Percentiles rank a stretch among this genome's conserved stretches.
Evolutionary conservation across 768 basidiomycete species (phyloP).

Genomic region (Naganishia antarctica): DNA sequence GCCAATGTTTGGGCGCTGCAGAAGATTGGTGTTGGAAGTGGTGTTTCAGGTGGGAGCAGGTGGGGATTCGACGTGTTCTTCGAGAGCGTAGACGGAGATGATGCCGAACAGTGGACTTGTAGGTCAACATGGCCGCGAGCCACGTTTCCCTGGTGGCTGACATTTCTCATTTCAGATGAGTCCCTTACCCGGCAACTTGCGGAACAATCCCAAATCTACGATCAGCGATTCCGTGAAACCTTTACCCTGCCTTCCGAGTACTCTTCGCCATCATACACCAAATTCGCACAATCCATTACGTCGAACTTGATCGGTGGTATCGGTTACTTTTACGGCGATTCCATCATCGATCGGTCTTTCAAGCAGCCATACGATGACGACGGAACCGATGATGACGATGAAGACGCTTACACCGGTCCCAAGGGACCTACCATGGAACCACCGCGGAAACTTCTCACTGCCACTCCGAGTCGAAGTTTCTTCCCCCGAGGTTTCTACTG

Average conservation of each 20-base stretch:
- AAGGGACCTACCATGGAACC: slow-evolving; percentile 57
- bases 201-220: slow-evolving; percentile 61
- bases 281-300: slow-evolving; percentile 81
- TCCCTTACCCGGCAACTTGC: slow-evolving; percentile 66
- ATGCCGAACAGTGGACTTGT: slow-evolving; percentile 22
- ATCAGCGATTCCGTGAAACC: slow-evolving; percentile 61
- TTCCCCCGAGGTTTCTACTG: slow-evolving; percentile 98
- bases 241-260: slow-evolving; percentile 65
- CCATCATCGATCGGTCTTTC: slow-evolving; percentile 77
- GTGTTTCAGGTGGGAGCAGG: slow-evolving; percentile 19
- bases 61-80: slow-evolving; percentile 89
- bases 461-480: slow-evolving; percentile 92
- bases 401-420: slow-evolving; percentile 49
- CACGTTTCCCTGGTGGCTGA: background rate
- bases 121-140: background rate
- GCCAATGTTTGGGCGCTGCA: slow-evolving; percentile 85
- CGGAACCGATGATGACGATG: slow-evolving; percentile 55
- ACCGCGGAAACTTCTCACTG: slow-evolving; percentile 72
- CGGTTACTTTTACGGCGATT: slow-evolving; percentile 89
- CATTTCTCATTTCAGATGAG: slow-evolving; percentile 53
- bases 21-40: slow-evolving; percentile 70
- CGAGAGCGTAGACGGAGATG: slow-evolving; percentile 61
- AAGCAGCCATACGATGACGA: slow-evolving; percentile 85
- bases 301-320: slow-evolving; percentile 88
- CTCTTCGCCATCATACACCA: slow-evolving; percentile 55